Percentiles rank a stretch among this genome's conserved stretches.
phyloP scores from a whole-genome alignment of 768 basidiomycete genomes.

The Leucocoprinus sp. region DNA sequence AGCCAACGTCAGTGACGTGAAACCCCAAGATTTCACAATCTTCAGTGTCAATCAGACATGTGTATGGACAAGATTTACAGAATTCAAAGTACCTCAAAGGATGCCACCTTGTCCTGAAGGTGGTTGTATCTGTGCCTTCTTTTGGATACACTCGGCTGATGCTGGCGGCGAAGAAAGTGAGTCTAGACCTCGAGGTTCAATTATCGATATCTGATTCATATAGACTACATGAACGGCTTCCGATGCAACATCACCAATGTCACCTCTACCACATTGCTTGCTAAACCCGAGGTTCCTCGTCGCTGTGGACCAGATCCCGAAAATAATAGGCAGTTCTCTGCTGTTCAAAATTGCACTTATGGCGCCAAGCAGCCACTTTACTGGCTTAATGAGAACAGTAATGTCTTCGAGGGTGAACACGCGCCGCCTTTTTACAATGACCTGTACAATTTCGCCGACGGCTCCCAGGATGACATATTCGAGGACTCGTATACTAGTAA shows the following conservation, averaged over 20 bases:
- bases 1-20: slow-evolving; percentile 42
- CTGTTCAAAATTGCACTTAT: slow-evolving; percentile 60
- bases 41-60: slow-evolving; percentile 74
- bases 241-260: slow-evolving; percentile 52
- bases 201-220: neutral
- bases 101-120: slow-evolving; percentile 64
- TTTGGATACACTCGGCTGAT: slow-evolving; percentile 62
- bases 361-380: slow-evolving; percentile 66
- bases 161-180: slow-evolving; percentile 58
- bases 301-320: slow-evolving; percentile 55
- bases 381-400: slow-evolving; percentile 56
- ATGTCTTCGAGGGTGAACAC: slow-evolving; percentile 58
- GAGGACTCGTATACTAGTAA: slow-evolving; percentile 41
- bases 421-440: slow-evolving; percentile 62
- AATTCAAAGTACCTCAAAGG: slow-evolving; percentile 55
- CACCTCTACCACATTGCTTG: slow-evolving; percentile 43
- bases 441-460: slow-evolving; percentile 64
- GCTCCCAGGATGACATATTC: slow-evolving; percentile 70
- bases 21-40: slow-evolving; percentile 63
- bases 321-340: slow-evolving; percentile 32
- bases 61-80: slow-evolving; percentile 63
- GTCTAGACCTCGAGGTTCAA: slow-evolving; percentile 14
- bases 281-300: slow-evolving; percentile 48
- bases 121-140: slow-evolving; percentile 63
- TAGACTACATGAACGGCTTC: slow-evolving; percentile 73